These are phyloP conservation scores for Polygonum aviculare DNA, from an alignment of 148 eudicot genomes.

Conservation along the genomic window DNA sequence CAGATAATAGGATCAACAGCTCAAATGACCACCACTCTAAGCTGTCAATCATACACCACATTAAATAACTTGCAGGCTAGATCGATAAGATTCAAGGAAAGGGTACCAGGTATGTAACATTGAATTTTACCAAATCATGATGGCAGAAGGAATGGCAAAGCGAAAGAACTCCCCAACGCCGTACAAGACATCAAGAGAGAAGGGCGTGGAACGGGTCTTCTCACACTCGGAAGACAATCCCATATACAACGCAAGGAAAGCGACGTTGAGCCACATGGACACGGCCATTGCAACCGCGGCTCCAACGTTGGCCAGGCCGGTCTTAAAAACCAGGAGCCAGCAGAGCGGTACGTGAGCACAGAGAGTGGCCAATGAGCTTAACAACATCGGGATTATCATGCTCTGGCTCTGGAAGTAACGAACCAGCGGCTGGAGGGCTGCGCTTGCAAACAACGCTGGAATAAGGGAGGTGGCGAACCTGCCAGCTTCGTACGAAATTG, in stretches of 20 bases:
- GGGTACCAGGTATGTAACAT: not conserved
- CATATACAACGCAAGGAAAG: conserved; percentile 26
- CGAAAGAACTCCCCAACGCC: conserved; percentile 28
- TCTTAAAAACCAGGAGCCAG: conserved; percentile 29
- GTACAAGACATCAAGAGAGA: conserved; percentile 24
- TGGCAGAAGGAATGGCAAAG: conserved; percentile 40
- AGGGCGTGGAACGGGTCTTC: conserved; percentile 19
- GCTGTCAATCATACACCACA: conserved; percentile 17
- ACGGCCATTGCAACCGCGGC: conserved; percentile 30
- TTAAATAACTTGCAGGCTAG: not conserved
- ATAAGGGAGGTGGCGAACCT: conserved; percentile 23
- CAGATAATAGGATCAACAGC: conserved; percentile 62
- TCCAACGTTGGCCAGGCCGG: conserved; percentile 28
- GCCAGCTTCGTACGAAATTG: conserved; percentile 29
- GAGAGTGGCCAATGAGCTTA: conserved; percentile 18
- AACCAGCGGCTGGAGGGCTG: conserved; percentile 26
- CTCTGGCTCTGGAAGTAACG: conserved; percentile 40
- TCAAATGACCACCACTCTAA: conserved; percentile 89
- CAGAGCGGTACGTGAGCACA: conserved; percentile 23
- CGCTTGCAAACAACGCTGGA: conserved; percentile 26
- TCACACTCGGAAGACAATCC: conserved; percentile 26
- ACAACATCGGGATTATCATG: conserved; percentile 27
- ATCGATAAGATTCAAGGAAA: not conserved
- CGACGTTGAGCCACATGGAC: conserved; percentile 27
- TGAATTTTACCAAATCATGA: conserved; percentile 37